phyloP scores from a whole-genome alignment of 1,284 basidiomycete species.

The Mycena citricolor region DNA sequence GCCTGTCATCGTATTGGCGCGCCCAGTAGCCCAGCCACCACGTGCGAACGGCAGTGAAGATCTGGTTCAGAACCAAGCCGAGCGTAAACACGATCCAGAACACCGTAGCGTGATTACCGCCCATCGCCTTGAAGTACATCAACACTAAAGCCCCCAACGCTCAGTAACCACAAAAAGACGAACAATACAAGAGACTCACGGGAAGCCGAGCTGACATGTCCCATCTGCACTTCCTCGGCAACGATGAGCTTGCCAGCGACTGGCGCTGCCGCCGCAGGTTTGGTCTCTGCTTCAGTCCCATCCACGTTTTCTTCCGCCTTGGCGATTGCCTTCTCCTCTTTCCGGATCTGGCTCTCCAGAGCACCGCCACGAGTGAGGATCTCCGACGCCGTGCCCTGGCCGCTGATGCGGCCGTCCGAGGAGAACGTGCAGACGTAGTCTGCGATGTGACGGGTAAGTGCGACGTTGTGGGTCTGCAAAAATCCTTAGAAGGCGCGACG shows the following conservation, averaged over 20 bases:
- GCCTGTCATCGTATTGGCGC: constrained; percentile 17
- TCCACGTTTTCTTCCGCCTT: constrained; percentile 36
- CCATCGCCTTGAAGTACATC: constrained; percentile 5
- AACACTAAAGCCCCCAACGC: background rate
- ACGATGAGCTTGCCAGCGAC: constrained; percentile 59
- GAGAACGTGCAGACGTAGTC: constrained; percentile 55
- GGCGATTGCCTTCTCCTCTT: constrained; percentile 40
- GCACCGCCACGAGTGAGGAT: constrained; percentile 3
- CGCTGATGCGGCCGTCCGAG: constrained; percentile 43
- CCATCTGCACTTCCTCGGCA: constrained; percentile 63
- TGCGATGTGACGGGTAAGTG: constrained; percentile 51
- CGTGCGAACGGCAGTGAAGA: constrained; percentile 33
- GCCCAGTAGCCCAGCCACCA: constrained; percentile 43
- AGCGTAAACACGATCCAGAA: constrained; percentile 38
- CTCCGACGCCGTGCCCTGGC: constrained; percentile 33
- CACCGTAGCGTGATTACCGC: constrained; percentile 32
- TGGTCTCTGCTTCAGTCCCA: constrained; percentile 25
- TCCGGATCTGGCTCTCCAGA: constrained; percentile 34
- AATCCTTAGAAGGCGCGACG: constrained; percentile 1
- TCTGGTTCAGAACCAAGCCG: constrained; percentile 25
- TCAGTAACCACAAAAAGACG: background rate
- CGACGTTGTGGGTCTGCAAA: constrained; percentile 58
- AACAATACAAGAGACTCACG: constrained; percentile 9
- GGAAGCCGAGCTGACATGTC: constrained; percentile 47
- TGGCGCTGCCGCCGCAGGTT: background rate